Evolutionary conservation across 139 green algal species (phyloP).

Genomic region (Parachlorella kessleri): DNA sequence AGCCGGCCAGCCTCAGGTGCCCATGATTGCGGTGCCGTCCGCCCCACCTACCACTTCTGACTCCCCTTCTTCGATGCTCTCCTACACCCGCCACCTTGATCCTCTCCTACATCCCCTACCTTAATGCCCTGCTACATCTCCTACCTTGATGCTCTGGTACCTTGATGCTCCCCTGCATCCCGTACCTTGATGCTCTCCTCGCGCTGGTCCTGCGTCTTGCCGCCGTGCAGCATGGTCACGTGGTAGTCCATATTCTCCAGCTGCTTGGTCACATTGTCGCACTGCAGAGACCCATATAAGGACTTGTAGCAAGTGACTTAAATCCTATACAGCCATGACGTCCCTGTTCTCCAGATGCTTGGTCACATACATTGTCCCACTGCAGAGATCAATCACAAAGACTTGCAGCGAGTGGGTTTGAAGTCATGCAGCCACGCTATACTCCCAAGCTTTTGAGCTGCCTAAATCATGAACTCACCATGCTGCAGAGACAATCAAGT

Average conservation of each 20-base stretch:
- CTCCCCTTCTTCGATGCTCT: too few relatives aligned
- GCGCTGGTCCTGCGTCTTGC: conserved; percentile 91
- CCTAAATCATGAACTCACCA: too few relatives aligned
- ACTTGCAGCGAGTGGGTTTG: background rate
- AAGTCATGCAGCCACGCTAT: too few relatives aligned
- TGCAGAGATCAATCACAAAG: background rate
- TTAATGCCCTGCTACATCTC: background rate
- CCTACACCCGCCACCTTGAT: too few relatives aligned
- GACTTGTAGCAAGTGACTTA: background rate
- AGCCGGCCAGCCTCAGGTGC: too few relatives aligned
- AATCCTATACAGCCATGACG: background rate
- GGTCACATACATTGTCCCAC: too few relatives aligned
- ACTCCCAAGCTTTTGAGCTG: too few relatives aligned
- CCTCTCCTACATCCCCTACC: background rate
- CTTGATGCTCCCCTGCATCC: background rate
- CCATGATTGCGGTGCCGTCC: too few relatives aligned
- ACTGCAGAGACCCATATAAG: conserved; percentile 45
- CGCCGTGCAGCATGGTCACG: conserved; percentile 89
- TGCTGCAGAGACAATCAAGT: too few relatives aligned
- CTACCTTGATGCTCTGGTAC: conserved; percentile 55
- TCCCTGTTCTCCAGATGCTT: too few relatives aligned
- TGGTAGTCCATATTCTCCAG: conserved; percentile 73
- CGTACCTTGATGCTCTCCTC: conserved; percentile 75
- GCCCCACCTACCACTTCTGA: too few relatives aligned
- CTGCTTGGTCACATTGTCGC: conserved; percentile 81